Percentiles rank a stretch among this genome's conserved stretches.
Evolutionary conservation across 352 stramenopile genomes (phyloP).

Genomic region (Phytophthora quininea): DNA sequence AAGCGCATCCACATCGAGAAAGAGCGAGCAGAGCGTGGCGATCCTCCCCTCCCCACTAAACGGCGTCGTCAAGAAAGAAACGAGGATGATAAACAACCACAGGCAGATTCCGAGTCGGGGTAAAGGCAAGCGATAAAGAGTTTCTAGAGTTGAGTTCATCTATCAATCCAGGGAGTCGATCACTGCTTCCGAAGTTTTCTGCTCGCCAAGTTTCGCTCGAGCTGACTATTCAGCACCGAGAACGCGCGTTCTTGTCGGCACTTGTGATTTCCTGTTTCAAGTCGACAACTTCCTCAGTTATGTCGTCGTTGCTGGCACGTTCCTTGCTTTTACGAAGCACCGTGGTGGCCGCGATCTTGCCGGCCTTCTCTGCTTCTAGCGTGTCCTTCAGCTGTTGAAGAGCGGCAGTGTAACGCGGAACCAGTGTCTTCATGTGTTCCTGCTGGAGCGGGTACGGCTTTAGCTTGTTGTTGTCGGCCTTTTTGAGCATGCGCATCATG

Average conservation of each 20-base stretch:
- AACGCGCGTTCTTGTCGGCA: constrained; percentile 61
- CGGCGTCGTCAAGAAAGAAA: constrained; percentile 19
- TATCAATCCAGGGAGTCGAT: constrained; percentile 16
- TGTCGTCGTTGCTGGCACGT: constrained; percentile 5
- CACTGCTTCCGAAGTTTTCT: constrained; percentile 51
- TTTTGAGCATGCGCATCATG: constrained; percentile 84
- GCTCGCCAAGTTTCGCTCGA: constrained; percentile 59
- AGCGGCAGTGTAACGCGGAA: constrained; percentile 72
- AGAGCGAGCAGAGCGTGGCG: constrained; percentile 26
- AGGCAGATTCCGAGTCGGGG: constrained; percentile 14
- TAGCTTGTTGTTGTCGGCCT: constrained; percentile 81
- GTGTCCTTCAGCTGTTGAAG: constrained; percentile 80
- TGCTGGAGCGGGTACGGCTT: constrained; percentile 66
- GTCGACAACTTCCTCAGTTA: constrained; percentile 12
- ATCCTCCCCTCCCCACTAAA: constrained; percentile 18
- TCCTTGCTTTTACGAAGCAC: constrained; percentile 36
- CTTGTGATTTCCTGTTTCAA: constrained; percentile 38
- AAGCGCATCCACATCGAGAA: constrained; percentile 72
- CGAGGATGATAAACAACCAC: constrained; percentile 1
- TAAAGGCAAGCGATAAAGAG: constrained; percentile 21
- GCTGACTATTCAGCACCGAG: constrained; percentile 56
- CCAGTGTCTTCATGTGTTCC: constrained; percentile 81
- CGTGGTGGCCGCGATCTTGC: constrained; percentile 60
- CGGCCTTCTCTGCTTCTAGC: constrained; percentile 76
- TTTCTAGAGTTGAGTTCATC: constrained; percentile 37